Base-by-base conservation (phyloP, 129 eudicot genomes). In the Dittrichia graveolens region DNA sequence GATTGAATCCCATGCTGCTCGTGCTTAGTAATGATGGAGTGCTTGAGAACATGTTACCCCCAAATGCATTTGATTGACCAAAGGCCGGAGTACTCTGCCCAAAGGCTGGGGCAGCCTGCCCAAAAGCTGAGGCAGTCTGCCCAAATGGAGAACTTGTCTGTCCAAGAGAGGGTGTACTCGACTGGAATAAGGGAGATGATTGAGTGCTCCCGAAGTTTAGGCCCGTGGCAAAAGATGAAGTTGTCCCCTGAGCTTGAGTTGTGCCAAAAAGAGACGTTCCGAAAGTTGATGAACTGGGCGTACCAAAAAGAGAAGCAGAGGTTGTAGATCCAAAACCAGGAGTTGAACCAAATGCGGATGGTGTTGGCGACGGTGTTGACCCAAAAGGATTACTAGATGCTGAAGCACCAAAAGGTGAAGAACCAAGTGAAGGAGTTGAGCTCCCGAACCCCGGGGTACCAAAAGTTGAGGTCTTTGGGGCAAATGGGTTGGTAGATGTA, bases 141-240 rank as follows among this genome's bases (percentile, higher is more conserved):
- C 96, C 96, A 75, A 95, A 88, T 35, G 83, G 80, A 72, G 86
- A 67, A 60, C 81, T 83, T 8, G 87, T 77, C 80, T 89, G 98
- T 40, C 91, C 88, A 73, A 94, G 83, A 50, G 98, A 62, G 65
- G 97, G 94, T 24, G 91, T 62, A 60, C 81, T 59, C 37, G 99
- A 94, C 85, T 90, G 99, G 61, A 90, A 95, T 39, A 86, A 62
- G 35, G 91, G 87, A 31, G 99, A 84, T 15, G 91, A 77, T 75
- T 89, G 99, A 35, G 98, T 83, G 78, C 68, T 87, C 24, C 88
- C 89, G 63, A 89, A 92, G 55, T 76, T 86, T 72, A 89, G 66
- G 60, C 96, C 83, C 56, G 86, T 39, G 54, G 81, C 83, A 85
- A 87, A 89, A 54, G 87, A 52, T 49, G 90, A 18, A 54, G 81